These are phyloP conservation scores for Fusarium sp. DNA, from an alignment of 2,329 filamentous ascomycete genomes.

Conservation along the genomic window DNA sequence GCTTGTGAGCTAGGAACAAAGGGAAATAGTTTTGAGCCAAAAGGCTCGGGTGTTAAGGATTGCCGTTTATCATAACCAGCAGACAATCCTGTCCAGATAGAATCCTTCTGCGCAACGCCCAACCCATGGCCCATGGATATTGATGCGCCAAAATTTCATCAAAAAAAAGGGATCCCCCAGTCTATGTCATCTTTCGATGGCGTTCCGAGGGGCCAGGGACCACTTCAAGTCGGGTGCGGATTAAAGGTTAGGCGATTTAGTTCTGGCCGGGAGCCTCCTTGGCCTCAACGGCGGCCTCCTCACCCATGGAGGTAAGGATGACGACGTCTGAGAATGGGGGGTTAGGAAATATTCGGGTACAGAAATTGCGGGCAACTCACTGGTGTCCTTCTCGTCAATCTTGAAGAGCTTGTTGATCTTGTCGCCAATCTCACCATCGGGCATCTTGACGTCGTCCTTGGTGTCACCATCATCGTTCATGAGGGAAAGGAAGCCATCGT, in stretches of 20 bases:
- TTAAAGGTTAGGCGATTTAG: conserved; percentile 39
- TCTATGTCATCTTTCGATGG: conserved; percentile 34
- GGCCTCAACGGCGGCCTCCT: conserved; percentile 89
- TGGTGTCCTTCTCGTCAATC: conserved; percentile 88
- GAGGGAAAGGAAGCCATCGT: conserved; percentile 93
- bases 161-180: conserved; percentile 46
- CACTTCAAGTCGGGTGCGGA: conserved; percentile 40
- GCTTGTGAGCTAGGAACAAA: conserved; percentile 51
- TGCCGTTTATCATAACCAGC: conserved; percentile 47
- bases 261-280: conserved; percentile 78
- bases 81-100: conserved; percentile 57
- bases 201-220: conserved; percentile 42
- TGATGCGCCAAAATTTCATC: conserved; percentile 49
- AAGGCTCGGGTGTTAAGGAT: conserved; percentile 34
- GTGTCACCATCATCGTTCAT: conserved; percentile 85
- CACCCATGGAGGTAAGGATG: conserved; percentile 94
- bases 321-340: conserved; percentile 72
- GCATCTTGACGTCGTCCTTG: conserved; percentile 95
- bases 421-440: conserved; percentile 86
- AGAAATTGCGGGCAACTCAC: conserved; percentile 64
- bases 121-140: conserved; percentile 51
- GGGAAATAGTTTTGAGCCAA: conserved; percentile 46
- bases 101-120: conserved; percentile 52
- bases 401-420: conserved; percentile 84
- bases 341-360: conserved; percentile 12